phyloP scores from a whole-genome alignment of 257 asterid genomes.

The Solanum sejunctum region DNA sequence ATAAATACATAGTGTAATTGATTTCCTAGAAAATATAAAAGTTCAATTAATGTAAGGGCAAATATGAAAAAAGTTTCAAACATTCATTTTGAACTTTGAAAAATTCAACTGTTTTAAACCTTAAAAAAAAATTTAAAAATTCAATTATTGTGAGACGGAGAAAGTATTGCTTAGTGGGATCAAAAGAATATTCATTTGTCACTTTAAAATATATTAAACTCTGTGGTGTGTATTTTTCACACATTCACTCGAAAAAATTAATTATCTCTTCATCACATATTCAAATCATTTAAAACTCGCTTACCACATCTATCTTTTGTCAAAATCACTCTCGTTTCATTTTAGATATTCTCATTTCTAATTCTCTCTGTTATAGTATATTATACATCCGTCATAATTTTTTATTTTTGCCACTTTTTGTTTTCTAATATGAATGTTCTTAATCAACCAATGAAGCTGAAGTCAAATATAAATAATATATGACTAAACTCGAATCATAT shows the following conservation, averaged over 20 bases:
- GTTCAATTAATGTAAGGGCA: too few species aligned
- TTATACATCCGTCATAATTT: accelerated
- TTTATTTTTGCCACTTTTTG: accelerated
- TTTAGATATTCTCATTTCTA: background rate
- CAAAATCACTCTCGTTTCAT: background rate
- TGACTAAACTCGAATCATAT: background rate
- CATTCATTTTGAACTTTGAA: too few species aligned
- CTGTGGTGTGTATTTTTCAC: too few species aligned
- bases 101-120: too few species aligned
- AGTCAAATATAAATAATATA: background rate
- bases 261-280: too few species aligned
- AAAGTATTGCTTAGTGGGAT: background rate
- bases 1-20: too few species aligned
- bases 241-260: too few species aligned
- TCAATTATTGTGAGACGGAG: too few species aligned
- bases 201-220: background rate
- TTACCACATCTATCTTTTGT: background rate
- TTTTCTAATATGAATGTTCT: background rate
- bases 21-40: too few species aligned
- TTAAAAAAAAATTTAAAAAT: too few species aligned
- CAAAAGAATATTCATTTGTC: background rate
- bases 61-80: too few species aligned
- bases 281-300: background rate
- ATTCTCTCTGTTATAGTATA: background rate
- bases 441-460: background rate